Conservation (phyloP, 805 yeast genomes). For the Torulaspora franciscae region DNA sequence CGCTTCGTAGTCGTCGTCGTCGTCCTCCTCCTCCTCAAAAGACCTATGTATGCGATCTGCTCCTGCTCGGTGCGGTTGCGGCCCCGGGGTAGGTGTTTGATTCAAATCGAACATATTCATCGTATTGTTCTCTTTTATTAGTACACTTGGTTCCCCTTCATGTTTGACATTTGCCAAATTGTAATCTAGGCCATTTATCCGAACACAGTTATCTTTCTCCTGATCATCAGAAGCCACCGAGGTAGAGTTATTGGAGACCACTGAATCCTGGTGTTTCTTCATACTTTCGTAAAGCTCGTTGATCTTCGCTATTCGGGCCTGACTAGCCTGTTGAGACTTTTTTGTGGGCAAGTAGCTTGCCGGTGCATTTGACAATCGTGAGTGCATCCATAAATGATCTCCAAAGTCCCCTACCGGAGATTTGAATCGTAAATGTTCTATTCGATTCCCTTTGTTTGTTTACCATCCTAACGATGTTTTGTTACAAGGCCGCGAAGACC, state of each 20-base stretch:
- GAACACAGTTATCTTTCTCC: constrained; percentile 11
- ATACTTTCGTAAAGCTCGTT: constrained; percentile 23
- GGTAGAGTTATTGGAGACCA: constrained; percentile 23
- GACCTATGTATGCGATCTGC: not conserved
- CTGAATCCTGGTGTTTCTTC: constrained; percentile 20
- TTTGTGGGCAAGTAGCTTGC: constrained; percentile 18
- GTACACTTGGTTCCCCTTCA: constrained; percentile 8
- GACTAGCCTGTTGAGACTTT: constrained; percentile 20
- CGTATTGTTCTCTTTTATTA: constrained; percentile 12
- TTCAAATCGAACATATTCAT: constrained; percentile 9
- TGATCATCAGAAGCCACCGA: constrained; percentile 14
- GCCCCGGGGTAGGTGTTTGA: constrained; percentile 1
- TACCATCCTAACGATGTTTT: not conserved
- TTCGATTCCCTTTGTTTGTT: not conserved
- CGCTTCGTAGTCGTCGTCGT: constrained; percentile 26
- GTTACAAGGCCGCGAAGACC: constrained; percentile 1
- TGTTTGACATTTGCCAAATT: constrained; percentile 4
- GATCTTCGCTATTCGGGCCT: constrained; percentile 24
- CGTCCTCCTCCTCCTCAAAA: constrained; percentile 9
- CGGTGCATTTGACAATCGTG: constrained; percentile 10
- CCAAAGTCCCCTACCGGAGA: not conserved
- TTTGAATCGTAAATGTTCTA: not conserved
- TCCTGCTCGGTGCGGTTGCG: constrained; percentile 3
- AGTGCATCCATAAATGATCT: constrained; percentile 16
- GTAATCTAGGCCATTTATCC: constrained; percentile 7